Conservation (phyloP, 257 asterid genomes). For the Osmanthus fragrans region DNA sequence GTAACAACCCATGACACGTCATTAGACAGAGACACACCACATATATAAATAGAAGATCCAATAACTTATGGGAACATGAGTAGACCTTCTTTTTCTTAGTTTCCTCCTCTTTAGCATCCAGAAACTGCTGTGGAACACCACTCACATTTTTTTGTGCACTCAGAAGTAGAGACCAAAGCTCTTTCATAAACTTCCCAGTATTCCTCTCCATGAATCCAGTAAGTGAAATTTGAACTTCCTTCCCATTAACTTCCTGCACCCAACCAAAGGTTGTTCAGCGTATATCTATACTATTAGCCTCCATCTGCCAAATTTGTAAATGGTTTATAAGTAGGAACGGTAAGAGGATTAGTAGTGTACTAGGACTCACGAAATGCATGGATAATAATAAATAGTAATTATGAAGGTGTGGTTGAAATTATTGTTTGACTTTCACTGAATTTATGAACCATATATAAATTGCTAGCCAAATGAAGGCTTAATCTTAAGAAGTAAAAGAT, state of each 20-base stretch:
- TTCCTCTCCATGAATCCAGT: conserved; percentile 99
- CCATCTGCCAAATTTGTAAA: no score
- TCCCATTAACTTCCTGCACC: conserved; percentile 85
- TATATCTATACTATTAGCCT: neutral
- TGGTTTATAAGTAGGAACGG: no score
- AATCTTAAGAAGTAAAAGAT: neutral
- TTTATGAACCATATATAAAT: no score
- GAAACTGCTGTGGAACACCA: conserved; percentile 93
- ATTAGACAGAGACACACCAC: neutral
- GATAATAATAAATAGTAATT: no score
- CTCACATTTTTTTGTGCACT: conserved; percentile 91
- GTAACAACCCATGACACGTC: conserved; percentile 27
- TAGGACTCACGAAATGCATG: no score
- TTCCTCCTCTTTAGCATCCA: conserved; percentile 98
- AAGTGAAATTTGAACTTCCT: conserved; percentile 83
- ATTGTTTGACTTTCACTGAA: no score
- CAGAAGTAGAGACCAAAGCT: conserved; percentile 85
- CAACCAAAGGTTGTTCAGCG: conserved; percentile 11
- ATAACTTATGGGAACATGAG: conserved; percentile 15
- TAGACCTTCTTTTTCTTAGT: conserved; percentile 73
- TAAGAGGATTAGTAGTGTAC: no score
- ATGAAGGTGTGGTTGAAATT: no score
- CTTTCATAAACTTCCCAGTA: conserved; percentile 98
- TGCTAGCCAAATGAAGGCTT: no score
- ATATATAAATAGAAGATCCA: neutral